Conservation (phyloP, 2,329 filamentous ascomycete species). For the Sordariomycetes sp. region DNA sequence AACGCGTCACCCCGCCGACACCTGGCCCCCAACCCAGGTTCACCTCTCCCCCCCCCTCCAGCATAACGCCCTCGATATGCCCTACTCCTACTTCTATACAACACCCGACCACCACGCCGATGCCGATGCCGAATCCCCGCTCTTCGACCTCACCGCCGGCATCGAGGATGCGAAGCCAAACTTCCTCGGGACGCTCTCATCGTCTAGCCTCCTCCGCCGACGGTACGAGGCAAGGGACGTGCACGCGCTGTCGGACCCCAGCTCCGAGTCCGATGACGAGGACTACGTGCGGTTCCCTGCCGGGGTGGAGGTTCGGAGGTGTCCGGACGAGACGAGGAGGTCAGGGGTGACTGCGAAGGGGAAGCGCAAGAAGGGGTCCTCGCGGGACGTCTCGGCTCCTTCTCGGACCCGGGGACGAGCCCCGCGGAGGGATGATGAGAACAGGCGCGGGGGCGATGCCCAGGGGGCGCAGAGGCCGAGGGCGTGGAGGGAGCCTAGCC, state of each 20-base stretch:
- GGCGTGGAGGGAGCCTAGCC: constrained; percentile 1
- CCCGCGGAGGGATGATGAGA: not conserved
- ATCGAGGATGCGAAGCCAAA: not conserved
- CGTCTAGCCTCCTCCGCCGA: not conserved
- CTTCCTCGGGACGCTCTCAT: not conserved
- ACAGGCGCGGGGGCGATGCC: not conserved
- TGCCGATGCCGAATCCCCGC: not conserved
- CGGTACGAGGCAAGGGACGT: not conserved
- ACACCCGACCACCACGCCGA: not conserved
- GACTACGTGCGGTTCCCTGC: not conserved
- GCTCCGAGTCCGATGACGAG: not conserved
- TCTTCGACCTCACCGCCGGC: not conserved
- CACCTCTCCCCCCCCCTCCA: not conserved
- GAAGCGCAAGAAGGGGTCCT: not conserved
- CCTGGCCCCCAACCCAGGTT: not conserved
- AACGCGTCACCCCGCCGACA: not conserved
- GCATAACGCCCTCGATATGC: not conserved
- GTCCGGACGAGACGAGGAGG: not conserved
- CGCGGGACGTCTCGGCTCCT: not conserved
- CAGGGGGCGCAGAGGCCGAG: not conserved
- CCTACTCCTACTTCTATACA: not conserved
- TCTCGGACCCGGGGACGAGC: not conserved
- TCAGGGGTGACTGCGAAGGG: not conserved
- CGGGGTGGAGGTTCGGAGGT: not conserved
- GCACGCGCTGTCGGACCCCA: not conserved